Conservation (phyloP, 331 rosid genomes). For the Saraca asoca region DNA sequence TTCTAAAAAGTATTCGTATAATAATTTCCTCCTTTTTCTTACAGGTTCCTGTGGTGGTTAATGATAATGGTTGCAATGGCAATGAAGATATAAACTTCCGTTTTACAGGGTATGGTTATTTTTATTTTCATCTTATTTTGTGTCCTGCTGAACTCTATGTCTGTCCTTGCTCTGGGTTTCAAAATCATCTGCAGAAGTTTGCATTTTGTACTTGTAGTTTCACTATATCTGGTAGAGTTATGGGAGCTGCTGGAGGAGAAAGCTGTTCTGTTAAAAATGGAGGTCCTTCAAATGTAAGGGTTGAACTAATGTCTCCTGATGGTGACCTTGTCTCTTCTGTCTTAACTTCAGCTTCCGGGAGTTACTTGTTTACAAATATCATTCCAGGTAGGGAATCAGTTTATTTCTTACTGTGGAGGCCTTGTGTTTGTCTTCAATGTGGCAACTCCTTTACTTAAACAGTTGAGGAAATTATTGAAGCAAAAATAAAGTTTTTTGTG, state of each 20-base stretch:
- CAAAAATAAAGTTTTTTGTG: constrained; percentile 5
- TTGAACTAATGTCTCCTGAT: constrained; percentile 67
- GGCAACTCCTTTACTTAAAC: constrained; percentile 21
- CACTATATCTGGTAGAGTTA: constrained; percentile 83
- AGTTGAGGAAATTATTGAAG: constrained; percentile 16
- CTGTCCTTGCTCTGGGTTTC: constrained; percentile 27
- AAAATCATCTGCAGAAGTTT: constrained; percentile 27
- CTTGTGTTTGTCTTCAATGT: constrained; percentile 10
- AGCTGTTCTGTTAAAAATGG: constrained; percentile 72
- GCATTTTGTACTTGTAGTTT: constrained; percentile 75
- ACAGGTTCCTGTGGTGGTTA: constrained; percentile 86
- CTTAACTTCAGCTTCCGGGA: constrained; percentile 69
- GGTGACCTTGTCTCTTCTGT: constrained; percentile 73
- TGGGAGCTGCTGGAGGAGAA: constrained; percentile 88
- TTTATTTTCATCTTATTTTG: constrained; percentile 11
- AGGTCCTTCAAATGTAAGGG: constrained; percentile 83
- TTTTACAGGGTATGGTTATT: constrained; percentile 80
- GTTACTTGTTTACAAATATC: constrained; percentile 72
- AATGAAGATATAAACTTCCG: constrained; percentile 88
- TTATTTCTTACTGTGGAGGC: constrained; percentile 30
- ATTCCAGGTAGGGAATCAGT: constrained; percentile 69
- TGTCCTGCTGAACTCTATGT: constrained; percentile 24
- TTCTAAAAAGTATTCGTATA: constrained; percentile 29
- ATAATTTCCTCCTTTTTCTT: constrained; percentile 22
- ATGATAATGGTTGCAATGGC: constrained; percentile 84